These are phyloP conservation scores for Colletotrichum paranaense DNA, from an alignment of 2,329 filamentous ascomycete genomes.

Conservation along the genomic window DNA sequence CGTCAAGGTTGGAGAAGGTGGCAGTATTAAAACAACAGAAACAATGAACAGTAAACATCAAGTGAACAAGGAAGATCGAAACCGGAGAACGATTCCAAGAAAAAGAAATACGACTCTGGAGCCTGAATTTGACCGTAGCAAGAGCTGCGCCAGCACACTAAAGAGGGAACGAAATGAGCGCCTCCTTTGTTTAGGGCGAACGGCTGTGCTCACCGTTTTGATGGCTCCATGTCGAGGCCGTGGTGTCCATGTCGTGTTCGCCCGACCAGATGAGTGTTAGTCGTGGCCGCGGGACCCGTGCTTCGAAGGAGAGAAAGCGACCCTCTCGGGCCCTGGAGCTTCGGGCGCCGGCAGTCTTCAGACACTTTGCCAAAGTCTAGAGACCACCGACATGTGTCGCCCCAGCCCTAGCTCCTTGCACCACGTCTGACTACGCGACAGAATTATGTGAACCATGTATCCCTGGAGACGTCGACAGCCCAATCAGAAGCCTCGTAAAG, in stretches of 20 bases:
- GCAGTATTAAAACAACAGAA: background rate
- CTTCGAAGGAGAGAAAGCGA: background rate
- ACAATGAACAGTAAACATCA: background rate
- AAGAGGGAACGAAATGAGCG: background rate
- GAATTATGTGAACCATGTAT: background rate
- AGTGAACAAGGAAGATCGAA: background rate
- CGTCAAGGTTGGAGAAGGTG: no score
- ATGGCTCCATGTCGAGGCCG: constrained; percentile 16
- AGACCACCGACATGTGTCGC: constrained; percentile 5
- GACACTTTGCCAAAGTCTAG: constrained; percentile 7
- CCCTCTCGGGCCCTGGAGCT: background rate
- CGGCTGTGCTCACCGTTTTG: constrained; percentile 7
- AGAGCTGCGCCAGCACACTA: background rate
- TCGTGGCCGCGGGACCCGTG: constrained; percentile 18
- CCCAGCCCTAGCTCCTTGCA: background rate
- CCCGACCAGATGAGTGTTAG: background rate
- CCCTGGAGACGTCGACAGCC: background rate
- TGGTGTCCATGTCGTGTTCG: background rate
- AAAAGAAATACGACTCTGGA: background rate
- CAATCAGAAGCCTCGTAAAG: background rate
- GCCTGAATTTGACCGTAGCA: background rate
- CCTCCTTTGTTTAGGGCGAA: background rate
- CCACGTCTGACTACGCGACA: background rate
- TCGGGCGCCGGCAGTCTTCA: constrained; percentile 10
- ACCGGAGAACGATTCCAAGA: background rate